Evolutionary conservation across 768 basidiomycete species (phyloP).

Genomic region (Tricholoma matsutake): DNA sequence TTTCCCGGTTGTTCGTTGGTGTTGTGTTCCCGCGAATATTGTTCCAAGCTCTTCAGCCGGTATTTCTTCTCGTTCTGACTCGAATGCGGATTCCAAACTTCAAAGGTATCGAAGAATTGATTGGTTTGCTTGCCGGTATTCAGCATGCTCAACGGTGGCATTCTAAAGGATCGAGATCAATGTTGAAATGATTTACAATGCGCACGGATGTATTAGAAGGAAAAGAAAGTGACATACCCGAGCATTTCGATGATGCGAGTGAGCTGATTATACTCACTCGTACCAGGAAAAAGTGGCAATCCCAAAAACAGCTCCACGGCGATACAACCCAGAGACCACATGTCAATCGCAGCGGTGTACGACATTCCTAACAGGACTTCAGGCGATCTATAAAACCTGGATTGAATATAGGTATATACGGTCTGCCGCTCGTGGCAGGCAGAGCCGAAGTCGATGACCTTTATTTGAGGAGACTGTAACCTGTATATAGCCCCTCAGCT

Average conservation of each 20-base stretch:
- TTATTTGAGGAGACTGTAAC: slow-evolving; percentile 95
- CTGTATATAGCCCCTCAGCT: slow-evolving; percentile 35
- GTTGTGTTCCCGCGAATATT: slow-evolving; percentile 93
- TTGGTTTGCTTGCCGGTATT: slow-evolving; percentile 93
- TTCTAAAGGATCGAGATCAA: slow-evolving; percentile 41
- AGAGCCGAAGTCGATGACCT: slow-evolving; percentile 98
- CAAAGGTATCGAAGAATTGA: slow-evolving; percentile 87
- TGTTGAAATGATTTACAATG: neutral
- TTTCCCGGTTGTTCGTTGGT: slow-evolving; percentile 97
- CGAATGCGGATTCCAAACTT: slow-evolving; percentile 59
- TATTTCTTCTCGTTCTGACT: slow-evolving; percentile 81
- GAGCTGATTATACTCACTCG: slow-evolving; percentile 98
- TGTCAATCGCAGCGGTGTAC: slow-evolving; percentile 94
- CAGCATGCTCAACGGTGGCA: slow-evolving; percentile 90
- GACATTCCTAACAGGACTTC: slow-evolving; percentile 95
- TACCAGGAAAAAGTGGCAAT: slow-evolving; percentile 94
- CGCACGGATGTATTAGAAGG: neutral
- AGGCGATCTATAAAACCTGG: slow-evolving; percentile 96
- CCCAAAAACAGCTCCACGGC: slow-evolving; percentile 98
- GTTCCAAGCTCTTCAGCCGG: slow-evolving; percentile 86
- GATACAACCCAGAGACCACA: slow-evolving; percentile 99
- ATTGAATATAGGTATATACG: slow-evolving; percentile 99
- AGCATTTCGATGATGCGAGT: slow-evolving; percentile 98
- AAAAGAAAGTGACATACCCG: slow-evolving; percentile 57
- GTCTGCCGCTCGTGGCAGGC: slow-evolving; percentile 99